Percentiles rank a stretch among this genome's conserved stretches.
Conservation (phyloP, 148 eudicot species). For the Polygonum aviculare region DNA sequence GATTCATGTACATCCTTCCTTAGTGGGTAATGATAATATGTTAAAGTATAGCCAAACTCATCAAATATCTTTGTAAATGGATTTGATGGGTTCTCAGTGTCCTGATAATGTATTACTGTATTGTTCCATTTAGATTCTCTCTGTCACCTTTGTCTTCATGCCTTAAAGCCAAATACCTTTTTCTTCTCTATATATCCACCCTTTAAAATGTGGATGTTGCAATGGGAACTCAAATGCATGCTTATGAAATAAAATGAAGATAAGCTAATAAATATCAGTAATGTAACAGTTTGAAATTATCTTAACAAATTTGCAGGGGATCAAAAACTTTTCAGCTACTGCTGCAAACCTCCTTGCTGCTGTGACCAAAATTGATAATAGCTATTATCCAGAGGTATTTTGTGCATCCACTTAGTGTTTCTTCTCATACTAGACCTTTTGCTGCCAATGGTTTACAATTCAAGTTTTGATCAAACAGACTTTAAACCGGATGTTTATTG, state of each 20-base stretch:
- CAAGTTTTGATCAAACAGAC: conserved; percentile 30
- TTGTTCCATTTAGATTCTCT: not conserved
- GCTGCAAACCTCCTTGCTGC: conserved; percentile 58
- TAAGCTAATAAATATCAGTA: not conserved
- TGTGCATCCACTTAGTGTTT: not conserved
- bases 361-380: conserved; percentile 51
- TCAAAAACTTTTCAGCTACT: conserved; percentile 55
- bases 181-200: not conserved
- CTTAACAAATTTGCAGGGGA: conserved; percentile 35
- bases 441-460: not conserved
- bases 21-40: not conserved
- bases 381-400: conserved; percentile 70
- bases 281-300: not conserved
- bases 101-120: not conserved
- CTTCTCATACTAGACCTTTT: not conserved
- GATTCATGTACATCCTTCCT: not conserved
- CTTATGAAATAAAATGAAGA: not conserved
- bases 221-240: not conserved
- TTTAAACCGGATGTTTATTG: conserved; percentile 61
- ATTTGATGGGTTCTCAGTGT: not conserved
- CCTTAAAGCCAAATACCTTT: not conserved
- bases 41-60: not conserved
- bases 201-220: not conserved
- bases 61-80: not conserved
- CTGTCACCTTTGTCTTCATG: not conserved